phyloP scores from a whole-genome alignment of 805 yeast species.

The Cyberlindnera misumaiensis region DNA sequence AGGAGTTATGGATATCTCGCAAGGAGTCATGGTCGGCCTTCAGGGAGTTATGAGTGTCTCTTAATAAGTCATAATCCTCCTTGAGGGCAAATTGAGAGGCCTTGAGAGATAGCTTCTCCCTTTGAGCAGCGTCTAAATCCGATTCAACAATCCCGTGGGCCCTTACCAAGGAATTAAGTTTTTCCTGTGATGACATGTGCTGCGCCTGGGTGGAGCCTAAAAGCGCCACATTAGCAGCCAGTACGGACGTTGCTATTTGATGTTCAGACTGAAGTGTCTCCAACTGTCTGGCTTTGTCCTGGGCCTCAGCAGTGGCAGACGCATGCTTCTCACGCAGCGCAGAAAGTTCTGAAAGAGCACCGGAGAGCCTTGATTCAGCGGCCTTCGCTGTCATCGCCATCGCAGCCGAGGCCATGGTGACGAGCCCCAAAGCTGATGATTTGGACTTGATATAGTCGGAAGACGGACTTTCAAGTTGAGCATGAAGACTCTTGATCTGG shows the following conservation, averaged over 20 bases:
- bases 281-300: background rate
- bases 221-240: background rate
- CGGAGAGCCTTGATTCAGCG: background rate
- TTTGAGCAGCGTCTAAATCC: background rate
- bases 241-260: background rate
- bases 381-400: constrained; percentile 5
- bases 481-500: constrained; percentile 6
- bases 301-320: background rate
- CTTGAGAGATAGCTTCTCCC: background rate
- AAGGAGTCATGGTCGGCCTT: too few species aligned
- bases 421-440: constrained; percentile 22
- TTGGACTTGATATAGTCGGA: constrained; percentile 23
- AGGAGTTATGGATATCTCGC: too few species aligned
- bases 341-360: background rate
- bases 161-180: background rate
- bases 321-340: background rate
- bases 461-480: constrained; percentile 24
- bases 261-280: background rate
- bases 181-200: constrained; percentile 1
- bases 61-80: too few species aligned
- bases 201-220: constrained; percentile 2
- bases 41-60: too few species aligned
- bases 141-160: background rate
- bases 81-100: too few species aligned
- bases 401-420: constrained; percentile 7